Conservation (phyloP, 169 alveolate species). For the Plasmodium malariae region DNA sequence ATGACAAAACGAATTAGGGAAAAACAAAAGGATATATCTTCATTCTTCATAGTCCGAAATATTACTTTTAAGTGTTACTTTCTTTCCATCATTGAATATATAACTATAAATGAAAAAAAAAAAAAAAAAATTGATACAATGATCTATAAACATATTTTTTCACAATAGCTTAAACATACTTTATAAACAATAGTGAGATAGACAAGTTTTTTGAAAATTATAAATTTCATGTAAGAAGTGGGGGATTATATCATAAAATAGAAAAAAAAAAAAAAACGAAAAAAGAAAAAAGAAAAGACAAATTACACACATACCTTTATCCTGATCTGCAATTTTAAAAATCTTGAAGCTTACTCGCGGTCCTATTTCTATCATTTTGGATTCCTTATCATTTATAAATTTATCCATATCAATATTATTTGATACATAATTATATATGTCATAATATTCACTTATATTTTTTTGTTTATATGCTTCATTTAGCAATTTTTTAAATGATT, state of each 20-base stretch:
- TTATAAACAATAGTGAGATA: no score
- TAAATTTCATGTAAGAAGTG: no score
- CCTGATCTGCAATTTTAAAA: slow-evolving; percentile 68
- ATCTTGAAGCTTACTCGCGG: slow-evolving; percentile 62
- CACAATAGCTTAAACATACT: no score
- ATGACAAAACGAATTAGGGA: neutral
- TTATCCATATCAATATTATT: slow-evolving; percentile 5
- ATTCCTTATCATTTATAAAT: slow-evolving; percentile 11
- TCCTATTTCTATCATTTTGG: slow-evolving; percentile 61
- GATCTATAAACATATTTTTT: no score
- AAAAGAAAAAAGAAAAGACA: neutral
- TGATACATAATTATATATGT: slow-evolving; percentile 51
- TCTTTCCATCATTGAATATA: slow-evolving; percentile 26
- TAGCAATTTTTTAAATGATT: slow-evolving; percentile 35
- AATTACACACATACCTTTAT: slow-evolving; percentile 34
- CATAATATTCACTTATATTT: slow-evolving; percentile 7
- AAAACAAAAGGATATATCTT: slow-evolving; percentile 4
- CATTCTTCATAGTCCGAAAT: neutral
- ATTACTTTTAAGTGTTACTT: neutral
- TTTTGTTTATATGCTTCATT: slow-evolving; percentile 41
- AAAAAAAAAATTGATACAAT: no score
- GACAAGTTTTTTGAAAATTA: no score
- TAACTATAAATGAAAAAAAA: slow-evolving; percentile 23
- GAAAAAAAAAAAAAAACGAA: no score
- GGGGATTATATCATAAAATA: no score